phyloP scores from a whole-genome alignment of 2,329 filamentous ascomycete genomes.

The Cladophialophora exuberans region DNA sequence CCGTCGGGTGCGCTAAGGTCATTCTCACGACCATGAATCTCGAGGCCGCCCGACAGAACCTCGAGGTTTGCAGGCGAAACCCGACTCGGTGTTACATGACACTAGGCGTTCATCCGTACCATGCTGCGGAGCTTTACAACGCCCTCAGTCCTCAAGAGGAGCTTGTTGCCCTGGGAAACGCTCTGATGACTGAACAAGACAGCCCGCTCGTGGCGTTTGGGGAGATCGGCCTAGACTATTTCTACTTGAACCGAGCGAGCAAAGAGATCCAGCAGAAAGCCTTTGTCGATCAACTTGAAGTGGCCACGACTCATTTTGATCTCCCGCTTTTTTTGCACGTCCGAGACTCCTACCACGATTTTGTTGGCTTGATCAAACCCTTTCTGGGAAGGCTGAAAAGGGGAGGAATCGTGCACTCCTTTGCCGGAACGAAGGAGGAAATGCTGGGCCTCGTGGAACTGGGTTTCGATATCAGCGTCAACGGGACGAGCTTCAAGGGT shows the following conservation, averaged over 20 bases:
- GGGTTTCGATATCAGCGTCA: constrained; percentile 87
- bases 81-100: neutral
- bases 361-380: constrained; percentile 43
- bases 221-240: neutral
- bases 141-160: neutral
- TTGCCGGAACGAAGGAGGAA: constrained; percentile 81
- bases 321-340: constrained; percentile 41
- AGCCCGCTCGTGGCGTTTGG: neutral
- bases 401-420: neutral
- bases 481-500: constrained; percentile 94
- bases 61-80: neutral
- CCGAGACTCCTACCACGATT: constrained; percentile 49
- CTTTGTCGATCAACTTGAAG: constrained; percentile 48
- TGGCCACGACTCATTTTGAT: constrained; percentile 40
- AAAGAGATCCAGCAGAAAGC: constrained; percentile 47
- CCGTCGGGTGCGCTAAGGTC: constrained; percentile 3
- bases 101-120: neutral
- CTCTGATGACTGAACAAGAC: neutral
- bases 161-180: neutral
- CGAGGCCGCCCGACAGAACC: neutral
- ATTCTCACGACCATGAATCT: neutral
- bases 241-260: neutral
- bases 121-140: neutral
- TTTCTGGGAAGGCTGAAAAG: neutral
- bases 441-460: constrained; percentile 78